Evolutionary conservation across 371 early-diverging fungal genomes (phyloP), one percentile per base, ranked within the genome.

Genomic region (Circinella umbellata): DNA sequence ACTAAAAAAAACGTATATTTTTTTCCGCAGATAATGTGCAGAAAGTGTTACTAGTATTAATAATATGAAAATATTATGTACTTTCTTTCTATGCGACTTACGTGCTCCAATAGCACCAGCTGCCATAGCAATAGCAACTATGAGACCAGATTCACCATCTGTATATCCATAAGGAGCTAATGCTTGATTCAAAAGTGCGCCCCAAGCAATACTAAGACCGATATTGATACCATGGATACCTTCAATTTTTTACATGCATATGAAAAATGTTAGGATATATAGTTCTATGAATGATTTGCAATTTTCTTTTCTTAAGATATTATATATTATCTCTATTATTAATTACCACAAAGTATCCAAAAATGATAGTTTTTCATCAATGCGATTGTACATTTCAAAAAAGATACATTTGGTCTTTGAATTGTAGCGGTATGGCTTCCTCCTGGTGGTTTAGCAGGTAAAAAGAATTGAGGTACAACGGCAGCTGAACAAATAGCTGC

Each of bases 131-230:
- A 85, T 83, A 1, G 86, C 89, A 63, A 83, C 86, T 47, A 89
- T 85, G 59, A 81, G 86, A 18, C 90, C 90, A 39, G 83, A 83
- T 36, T 89, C 82, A 42, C 76, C 80, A 54, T 89, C 79, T 1
- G 80, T 68, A 70, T 91, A 92, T 14, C 90, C 91, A 71, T 86
- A 91, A 15, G 92, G 92, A 17, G 74, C 73, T 14, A 90, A 76
- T 60, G 87, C 88, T 68, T 88, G 84, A 38, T 84, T 81, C 68
- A 90, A 81, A 10, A 90, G 74, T 15, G 88, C 89, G 18, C 86
- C 81, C 79, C 87, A 86, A 54, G 89, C 85, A 63, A 88, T 88
- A 71, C 89, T 90, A 61, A 89, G 76, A 4, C 91, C 92, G 60
- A 90, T 80, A 69, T 87, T 83, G 37, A 86, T 71, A 14, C 88